Conservation (phyloP, 805 yeast species). For the Candida railenensis region DNA sequence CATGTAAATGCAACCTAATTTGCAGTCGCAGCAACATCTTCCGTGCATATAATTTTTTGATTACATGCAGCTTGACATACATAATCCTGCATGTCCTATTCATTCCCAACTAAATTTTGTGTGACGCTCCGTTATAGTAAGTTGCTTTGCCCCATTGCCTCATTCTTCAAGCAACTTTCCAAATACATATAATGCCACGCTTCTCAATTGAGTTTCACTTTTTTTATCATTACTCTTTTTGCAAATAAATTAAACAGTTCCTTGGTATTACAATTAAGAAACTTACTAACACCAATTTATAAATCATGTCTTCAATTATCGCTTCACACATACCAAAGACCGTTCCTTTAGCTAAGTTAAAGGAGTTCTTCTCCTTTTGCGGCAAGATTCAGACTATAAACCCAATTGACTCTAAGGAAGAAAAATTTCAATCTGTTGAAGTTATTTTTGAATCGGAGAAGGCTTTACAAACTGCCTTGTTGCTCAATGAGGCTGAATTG, state of each 20-base stretch:
- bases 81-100: neutral
- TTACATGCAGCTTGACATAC: neutral
- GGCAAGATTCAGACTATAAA: conserved; percentile 48
- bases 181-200: neutral
- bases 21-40: neutral
- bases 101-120: neutral
- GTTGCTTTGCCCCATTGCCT: conserved; percentile 1
- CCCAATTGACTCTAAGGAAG: conserved; percentile 20
- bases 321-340: conserved; percentile 56
- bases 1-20: neutral
- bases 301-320: conserved; percentile 43
- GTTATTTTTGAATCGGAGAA: conserved; percentile 55
- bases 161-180: neutral
- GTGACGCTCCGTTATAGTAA: neutral
- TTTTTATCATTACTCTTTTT: neutral
- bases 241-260: neutral
- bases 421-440: conserved; percentile 37
- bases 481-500: conserved; percentile 72
- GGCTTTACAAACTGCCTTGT: conserved; percentile 70
- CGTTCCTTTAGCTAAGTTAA: conserved; percentile 50
- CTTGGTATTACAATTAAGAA: too few species aligned
- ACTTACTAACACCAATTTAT: too few species aligned
- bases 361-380: conserved; percentile 73
- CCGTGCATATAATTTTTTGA: neutral
- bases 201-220: too few species aligned